phyloP scores from a whole-genome alignment of 352 stramenopile species.

The Halophytophthora batemanensis region DNA sequence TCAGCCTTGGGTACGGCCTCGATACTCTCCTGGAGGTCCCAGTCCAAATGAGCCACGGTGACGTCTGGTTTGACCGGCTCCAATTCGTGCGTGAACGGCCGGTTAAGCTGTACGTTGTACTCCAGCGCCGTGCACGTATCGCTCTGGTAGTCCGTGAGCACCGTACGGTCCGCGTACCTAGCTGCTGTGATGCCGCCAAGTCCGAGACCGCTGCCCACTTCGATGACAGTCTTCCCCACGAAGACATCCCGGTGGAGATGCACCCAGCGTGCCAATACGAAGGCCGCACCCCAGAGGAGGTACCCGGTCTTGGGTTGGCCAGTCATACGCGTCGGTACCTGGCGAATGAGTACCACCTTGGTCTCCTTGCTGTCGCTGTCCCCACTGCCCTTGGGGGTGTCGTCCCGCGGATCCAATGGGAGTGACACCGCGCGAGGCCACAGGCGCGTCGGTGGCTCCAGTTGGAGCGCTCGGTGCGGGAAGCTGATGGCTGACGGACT shows the following conservation, averaged over 20 bases:
- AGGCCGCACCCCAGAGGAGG: conserved; percentile 76
- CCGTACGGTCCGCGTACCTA: conserved; percentile 54
- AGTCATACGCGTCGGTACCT: conserved; percentile 81
- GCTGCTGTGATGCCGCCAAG: conserved; percentile 76
- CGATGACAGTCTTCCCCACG: conserved; percentile 61
- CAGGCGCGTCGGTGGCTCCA: conserved; percentile 53
- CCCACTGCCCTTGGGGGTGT: conserved; percentile 10
- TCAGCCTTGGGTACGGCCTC: conserved; percentile 56
- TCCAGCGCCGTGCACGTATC: conserved; percentile 72
- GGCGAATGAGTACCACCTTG: conserved; percentile 68
- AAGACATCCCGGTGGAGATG: conserved; percentile 79
- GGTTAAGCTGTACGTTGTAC: conserved; percentile 83
- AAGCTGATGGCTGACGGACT: conserved; percentile 71
- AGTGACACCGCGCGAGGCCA: conserved; percentile 55
- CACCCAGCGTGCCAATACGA: conserved; percentile 79
- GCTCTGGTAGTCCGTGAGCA: conserved; percentile 82
- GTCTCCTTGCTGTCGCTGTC: conserved; percentile 20
- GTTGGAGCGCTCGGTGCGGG: conserved; percentile 51
- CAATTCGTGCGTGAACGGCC: conserved; percentile 63
- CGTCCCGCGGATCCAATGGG: conserved; percentile 59
- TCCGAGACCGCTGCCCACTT: conserved; percentile 81
- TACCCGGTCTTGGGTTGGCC: conserved; percentile 86
- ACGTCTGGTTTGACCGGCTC: conserved; percentile 51
- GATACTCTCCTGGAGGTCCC: conserved; percentile 71
- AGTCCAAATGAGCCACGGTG: conserved; percentile 62